Base-by-base conservation (phyloP, 495 filamentous ascomycete species). In the Tuber brumale region DNA sequence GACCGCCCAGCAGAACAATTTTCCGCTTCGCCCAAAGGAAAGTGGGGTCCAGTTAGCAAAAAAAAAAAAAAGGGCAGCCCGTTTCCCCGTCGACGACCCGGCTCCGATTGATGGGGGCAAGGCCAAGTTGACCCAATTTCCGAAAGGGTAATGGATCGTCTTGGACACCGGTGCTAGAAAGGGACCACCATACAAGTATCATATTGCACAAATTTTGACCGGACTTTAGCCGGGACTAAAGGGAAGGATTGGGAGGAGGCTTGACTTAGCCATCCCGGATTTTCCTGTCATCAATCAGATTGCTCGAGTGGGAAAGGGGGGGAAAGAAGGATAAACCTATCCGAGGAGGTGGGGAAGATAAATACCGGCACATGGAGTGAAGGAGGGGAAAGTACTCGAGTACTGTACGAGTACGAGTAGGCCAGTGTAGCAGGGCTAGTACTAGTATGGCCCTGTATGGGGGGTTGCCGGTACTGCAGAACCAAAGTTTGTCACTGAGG, bases 11-110 rank as follows among this genome's bases (percentile, higher is more conserved):
- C 71, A 73, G 79, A 80, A 79, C 45, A 75, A 80, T 80, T 80
- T 75, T 80, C 77, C 78, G 70, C 77, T 76, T 76, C 70, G 37
- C 73, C 77, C 73, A 80, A 70, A 70, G 70, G 73, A 80, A 76
- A 79, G 78, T 79, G 78, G 78, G 78, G 78, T 80, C 78, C 45
- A 6, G 73, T 69, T 61, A 18, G 44, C 44, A 45, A 76, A 69
- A 79, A 78, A 37, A 27, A 27, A 19, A 35, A 66, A 66, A 66
- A 66, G 14, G 57, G 57, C 27, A 35, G 57, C 57, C 76, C 76
- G 76, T 80, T 79, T 80, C 78, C 78, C 78, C 78, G 78, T 77
- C 73, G 73, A 71, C 78, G 77, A n/a, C 70, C 51, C 70, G 76
- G 41, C 70, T 57, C 57, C 12, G 57, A 35, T 18, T 66, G 27